These are phyloP conservation scores for Orbilia oligospora DNA, from an alignment of 2,329 filamentous ascomycete genomes.

Conservation along the genomic window DNA sequence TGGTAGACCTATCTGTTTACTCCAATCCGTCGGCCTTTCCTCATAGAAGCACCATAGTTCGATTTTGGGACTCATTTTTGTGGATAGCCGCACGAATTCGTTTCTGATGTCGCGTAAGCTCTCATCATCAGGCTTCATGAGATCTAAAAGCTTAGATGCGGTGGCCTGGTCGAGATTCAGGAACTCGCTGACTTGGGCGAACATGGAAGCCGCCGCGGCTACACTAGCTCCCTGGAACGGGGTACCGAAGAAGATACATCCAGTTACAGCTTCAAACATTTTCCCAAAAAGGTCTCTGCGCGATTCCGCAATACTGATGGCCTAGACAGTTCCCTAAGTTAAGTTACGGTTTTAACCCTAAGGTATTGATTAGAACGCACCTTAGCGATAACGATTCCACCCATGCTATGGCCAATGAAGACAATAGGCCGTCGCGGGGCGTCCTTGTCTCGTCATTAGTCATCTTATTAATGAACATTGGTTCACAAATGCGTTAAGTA, in stretches of 20 bases:
- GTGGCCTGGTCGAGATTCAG: conserved; percentile 64
- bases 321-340: conserved; percentile 16
- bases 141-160: conserved; percentile 67
- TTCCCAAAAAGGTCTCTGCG: conserved; percentile 66
- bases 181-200: conserved; percentile 66
- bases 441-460: conserved; percentile 59
- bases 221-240: conserved; percentile 67
- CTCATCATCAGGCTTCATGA: conserved; percentile 68
- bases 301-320: conserved; percentile 64
- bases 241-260: conserved; percentile 68
- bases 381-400: conserved; percentile 69
- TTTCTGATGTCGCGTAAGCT: conserved; percentile 66
- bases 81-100: conserved; percentile 67
- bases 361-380: conserved; percentile 54
- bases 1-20: conserved; percentile 66
- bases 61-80: conserved; percentile 67
- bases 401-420: conserved; percentile 69
- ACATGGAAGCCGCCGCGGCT: conserved; percentile 67
- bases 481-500: too few species aligned
- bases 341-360: too few species aligned
- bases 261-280: conserved; percentile 68
- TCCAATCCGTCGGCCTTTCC: conserved; percentile 67
- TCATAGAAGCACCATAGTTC: conserved; percentile 68
- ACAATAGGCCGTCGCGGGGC: conserved; percentile 67
- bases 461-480: not conserved